Evolutionary conservation across 2,329 filamentous ascomycete genomes (phyloP).

Genomic region (Aspergillus fumigatiaffinis): DNA sequence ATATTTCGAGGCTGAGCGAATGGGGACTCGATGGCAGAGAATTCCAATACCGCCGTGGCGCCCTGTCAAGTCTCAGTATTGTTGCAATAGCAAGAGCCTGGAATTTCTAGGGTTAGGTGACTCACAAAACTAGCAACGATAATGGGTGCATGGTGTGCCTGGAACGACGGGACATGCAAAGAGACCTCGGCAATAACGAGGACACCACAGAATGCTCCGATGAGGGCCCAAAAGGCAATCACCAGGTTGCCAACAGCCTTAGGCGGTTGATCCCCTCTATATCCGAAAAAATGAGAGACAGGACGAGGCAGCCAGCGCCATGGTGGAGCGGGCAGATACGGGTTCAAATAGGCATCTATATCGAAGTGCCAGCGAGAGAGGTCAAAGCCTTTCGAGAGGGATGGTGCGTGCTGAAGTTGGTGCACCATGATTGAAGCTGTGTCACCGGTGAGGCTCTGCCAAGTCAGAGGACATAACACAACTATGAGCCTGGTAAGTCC

Average conservation of each 20-base stretch:
- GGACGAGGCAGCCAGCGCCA: slow-evolving; percentile 61
- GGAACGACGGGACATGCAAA: slow-evolving; percentile 52
- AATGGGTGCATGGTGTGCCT: slow-evolving; percentile 51
- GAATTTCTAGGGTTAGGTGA: slow-evolving; percentile 24
- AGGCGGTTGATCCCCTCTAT: slow-evolving; percentile 43
- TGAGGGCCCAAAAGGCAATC: slow-evolving; percentile 58
- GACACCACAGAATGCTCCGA: slow-evolving; percentile 62
- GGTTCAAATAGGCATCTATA: slow-evolving; percentile 73
- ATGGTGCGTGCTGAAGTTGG: not conserved
- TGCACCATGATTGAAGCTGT: slow-evolving; percentile 2
- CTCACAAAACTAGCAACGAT: slow-evolving; percentile 69
- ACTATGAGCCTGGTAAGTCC: not conserved
- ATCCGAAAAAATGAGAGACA: slow-evolving; percentile 65
- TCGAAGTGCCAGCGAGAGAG: slow-evolving; percentile 56
- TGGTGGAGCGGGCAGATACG: slow-evolving; percentile 61
- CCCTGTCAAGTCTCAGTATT: slow-evolving; percentile 46
- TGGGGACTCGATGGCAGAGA: slow-evolving; percentile 67
- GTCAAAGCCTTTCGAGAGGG: slow-evolving; percentile 12
- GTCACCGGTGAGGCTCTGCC: not conserved
- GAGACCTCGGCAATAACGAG: slow-evolving; percentile 57
- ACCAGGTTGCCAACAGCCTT: slow-evolving; percentile 54
- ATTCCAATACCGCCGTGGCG: slow-evolving; percentile 71
- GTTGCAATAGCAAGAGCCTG: not conserved
- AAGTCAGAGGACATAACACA: not conserved
- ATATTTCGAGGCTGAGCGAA: slow-evolving; percentile 70